Conservation (phyloP, 2,329 filamentous ascomycete species). For the Phyllosticta capitalensis region DNA sequence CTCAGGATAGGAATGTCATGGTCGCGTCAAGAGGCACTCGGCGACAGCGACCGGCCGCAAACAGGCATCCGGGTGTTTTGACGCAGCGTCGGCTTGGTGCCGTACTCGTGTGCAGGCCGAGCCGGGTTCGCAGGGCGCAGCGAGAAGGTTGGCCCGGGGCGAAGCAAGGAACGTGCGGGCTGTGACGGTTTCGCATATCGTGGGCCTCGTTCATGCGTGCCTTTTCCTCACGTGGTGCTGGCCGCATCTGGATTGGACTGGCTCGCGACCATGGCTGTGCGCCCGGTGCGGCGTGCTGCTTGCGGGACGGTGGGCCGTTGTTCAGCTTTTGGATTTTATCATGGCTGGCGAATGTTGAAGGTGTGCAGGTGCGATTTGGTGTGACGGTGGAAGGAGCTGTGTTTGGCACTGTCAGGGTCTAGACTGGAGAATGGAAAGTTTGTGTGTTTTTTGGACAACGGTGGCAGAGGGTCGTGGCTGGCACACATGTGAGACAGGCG, state of each 20-base stretch:
- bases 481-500: too few species aligned
- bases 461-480: too few species aligned
- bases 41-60: too few species aligned
- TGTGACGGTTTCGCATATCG: constrained; percentile 17
- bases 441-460: too few species aligned
- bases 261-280: background rate
- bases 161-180: background rate
- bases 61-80: too few species aligned
- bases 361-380: background rate
- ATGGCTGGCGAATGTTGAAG: background rate
- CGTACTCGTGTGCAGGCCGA: background rate
- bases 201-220: constrained; percentile 30
- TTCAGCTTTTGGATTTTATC: background rate
- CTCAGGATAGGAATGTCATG: too few species aligned
- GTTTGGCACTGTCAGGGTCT: background rate
- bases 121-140: background rate
- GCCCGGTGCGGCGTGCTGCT: background rate
- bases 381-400: background rate
- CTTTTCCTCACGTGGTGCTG: background rate
- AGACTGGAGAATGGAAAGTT: background rate
- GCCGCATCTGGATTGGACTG: background rate
- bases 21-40: too few species aligned
- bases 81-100: background rate
- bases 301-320: background rate
- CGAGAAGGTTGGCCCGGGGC: background rate